Base-by-base conservation (phyloP, 2,329 filamentous ascomycete genomes). In the Colletotrichum ledebouriae region DNA sequence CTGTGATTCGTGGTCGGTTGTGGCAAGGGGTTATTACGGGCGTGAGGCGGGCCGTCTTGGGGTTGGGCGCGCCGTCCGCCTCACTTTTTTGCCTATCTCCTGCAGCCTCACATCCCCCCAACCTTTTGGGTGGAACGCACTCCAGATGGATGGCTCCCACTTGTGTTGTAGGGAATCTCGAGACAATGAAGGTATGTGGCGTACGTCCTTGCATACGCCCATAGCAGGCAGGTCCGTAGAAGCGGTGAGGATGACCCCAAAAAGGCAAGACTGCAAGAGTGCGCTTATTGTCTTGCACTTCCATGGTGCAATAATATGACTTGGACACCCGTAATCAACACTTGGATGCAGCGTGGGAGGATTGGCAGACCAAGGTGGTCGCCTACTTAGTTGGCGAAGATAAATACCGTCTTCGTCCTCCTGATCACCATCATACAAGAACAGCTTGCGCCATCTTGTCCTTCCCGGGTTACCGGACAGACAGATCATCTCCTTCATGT, bases 81-180 rank as follows among this genome's bases (percentile, higher is more conserved):
- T 71, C 70, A 70, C 63, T 71, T 71, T 69, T 44, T 37, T 53
- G 57, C 42, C 44, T 53, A 63, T 68, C 68, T 67, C 59, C 68
- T 70, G 70, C 70, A 71, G 13, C 58, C 62, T 64, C 57, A 59
- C 59, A 46, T 55, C 49, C 53, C 29, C 63, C 56, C 66, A 20
- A 66, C 47, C 39, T 60, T 41, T 46, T 37, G 56, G 56, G 49
- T 65, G 62, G 61, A 69, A 69, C 42, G 46, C 37, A 46, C 34
- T 39, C 37, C 56, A 50, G 55, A 56, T 65, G 53, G 20, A 65
- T 56, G 61, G 55, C 59, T 69, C 56, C 56, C 61, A 56, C 66
- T 50, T 20, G 29, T 59, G 55, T 39, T 39, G 37, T 39, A 56
- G 55, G 53, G 60, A 15, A 12, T 47, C 59, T 67, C 67, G 33